Conservation (phyloP, 306 rosid genomes). For the Ormosia emarginata region DNA sequence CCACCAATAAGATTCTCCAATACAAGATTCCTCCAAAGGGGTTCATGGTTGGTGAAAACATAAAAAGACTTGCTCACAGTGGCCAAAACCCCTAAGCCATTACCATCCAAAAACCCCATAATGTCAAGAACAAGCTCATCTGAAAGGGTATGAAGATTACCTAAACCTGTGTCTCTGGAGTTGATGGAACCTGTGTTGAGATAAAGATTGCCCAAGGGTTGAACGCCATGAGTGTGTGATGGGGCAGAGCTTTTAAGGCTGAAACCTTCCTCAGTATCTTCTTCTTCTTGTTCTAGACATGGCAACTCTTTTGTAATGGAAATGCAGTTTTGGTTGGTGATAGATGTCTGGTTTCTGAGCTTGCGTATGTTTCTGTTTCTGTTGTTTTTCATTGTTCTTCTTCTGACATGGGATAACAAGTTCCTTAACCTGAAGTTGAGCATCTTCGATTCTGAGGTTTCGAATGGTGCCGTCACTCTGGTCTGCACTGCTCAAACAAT, state of each 20-base stretch:
- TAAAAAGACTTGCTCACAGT: slow-evolving; percentile 73
- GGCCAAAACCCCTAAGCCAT: slow-evolving; percentile 60
- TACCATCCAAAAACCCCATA: slow-evolving; percentile 56
- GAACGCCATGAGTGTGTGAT: slow-evolving; percentile 72
- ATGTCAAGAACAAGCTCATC: slow-evolving; percentile 92
- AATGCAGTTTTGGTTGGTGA: slow-evolving; percentile 19
- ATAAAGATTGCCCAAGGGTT: slow-evolving; percentile 83
- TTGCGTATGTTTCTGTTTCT: slow-evolving; percentile 26
- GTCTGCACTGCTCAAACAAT: neutral
- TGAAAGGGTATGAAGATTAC: slow-evolving; percentile 63
- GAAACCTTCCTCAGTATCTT: slow-evolving; percentile 52
- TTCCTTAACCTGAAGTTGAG: slow-evolving; percentile 38
- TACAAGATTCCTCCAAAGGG: slow-evolving; percentile 86
- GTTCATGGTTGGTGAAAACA: slow-evolving; percentile 72
- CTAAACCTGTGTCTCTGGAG: slow-evolving; percentile 83
- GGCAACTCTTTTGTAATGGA: slow-evolving; percentile 6
- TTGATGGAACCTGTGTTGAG: slow-evolving; percentile 54
- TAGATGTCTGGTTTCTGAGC: slow-evolving; percentile 1
- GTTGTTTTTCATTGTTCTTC: slow-evolving; percentile 29
- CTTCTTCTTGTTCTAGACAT: slow-evolving; percentile 24
- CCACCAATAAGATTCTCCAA: slow-evolving; percentile 62
- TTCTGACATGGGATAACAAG: slow-evolving; percentile 25
- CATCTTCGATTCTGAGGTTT: slow-evolving; percentile 28
- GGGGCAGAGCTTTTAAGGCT: slow-evolving; percentile 69
- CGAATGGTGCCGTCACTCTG: neutral